phyloP scores from a whole-genome alignment of 306 rosid genomes.

The Cucurbita pepo region DNA sequence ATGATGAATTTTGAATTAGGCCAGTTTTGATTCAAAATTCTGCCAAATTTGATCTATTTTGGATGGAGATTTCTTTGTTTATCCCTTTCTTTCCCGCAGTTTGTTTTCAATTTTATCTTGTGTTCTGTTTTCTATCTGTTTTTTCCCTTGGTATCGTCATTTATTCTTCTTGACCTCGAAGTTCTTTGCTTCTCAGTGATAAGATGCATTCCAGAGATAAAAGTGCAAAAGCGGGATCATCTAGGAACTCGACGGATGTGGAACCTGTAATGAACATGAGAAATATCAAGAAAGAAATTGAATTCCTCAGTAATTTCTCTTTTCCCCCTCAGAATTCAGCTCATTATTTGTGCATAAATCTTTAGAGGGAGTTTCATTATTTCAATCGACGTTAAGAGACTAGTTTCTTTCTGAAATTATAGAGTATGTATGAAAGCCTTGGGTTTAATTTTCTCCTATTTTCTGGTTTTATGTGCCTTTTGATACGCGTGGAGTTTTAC shows the following conservation, averaged over 20 bases:
- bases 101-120: neutral
- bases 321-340: neutral
- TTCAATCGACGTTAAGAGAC: neutral
- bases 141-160: neutral
- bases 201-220: constrained; percentile 6
- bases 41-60: neutral
- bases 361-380: neutral
- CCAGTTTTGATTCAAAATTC: neutral
- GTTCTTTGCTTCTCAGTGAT: neutral
- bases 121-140: neutral
- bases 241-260: neutral
- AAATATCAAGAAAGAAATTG: constrained; percentile 14
- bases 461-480: neutral
- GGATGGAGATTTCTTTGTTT: neutral
- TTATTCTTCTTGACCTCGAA: neutral
- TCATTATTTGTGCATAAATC: neutral
- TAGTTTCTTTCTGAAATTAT: neutral
- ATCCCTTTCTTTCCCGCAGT: neutral
- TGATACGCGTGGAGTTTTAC: neutral
- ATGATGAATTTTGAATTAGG: neutral
- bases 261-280: constrained; percentile 2
- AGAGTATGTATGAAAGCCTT: neutral
- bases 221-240: neutral
- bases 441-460: neutral
- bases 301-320: constrained; percentile 4